A percentile compares a stretch with the other conserved stretches of the same genome.
Conservation (phyloP, 2,329 filamentous ascomycete genomes). For the Penicillium sp. region DNA sequence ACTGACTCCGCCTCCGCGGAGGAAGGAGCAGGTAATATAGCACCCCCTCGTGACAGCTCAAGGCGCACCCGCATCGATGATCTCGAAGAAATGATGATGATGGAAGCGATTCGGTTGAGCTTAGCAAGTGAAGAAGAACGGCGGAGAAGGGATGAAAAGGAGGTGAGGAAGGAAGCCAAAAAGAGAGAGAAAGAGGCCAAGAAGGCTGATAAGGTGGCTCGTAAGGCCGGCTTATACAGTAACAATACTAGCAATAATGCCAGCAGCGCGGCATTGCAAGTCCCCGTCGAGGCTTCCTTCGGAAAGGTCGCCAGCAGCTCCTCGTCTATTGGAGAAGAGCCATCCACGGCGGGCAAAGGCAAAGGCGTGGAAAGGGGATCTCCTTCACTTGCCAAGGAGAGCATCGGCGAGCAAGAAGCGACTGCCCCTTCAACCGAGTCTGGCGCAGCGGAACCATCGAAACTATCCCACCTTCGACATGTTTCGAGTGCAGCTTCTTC, state of each 20-base stretch:
- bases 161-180: slow-evolving; percentile 79
- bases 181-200: slow-evolving; percentile 83
- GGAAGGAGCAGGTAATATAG: slow-evolving; percentile 38
- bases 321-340: slow-evolving; percentile 44
- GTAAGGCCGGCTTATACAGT: slow-evolving; percentile 62
- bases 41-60: slow-evolving; percentile 55
- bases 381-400: slow-evolving; percentile 21
- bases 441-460: slow-evolving; percentile 55
- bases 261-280: slow-evolving; percentile 66
- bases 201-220: slow-evolving; percentile 70
- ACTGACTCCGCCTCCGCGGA: slow-evolving; percentile 41
- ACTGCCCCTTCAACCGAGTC: slow-evolving; percentile 39
- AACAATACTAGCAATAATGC: slow-evolving; percentile 65
- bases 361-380: slow-evolving; percentile 68
- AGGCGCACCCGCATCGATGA: slow-evolving; percentile 75
- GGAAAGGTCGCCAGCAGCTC: slow-evolving; percentile 43
- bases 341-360: slow-evolving; percentile 60
- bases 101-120: slow-evolving; percentile 90
- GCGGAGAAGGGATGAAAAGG: slow-evolving; percentile 82
- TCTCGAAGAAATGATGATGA: slow-evolving; percentile 97
- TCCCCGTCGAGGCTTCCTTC: slow-evolving; percentile 33
- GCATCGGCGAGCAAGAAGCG: slow-evolving; percentile 22
- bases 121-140: slow-evolving; percentile 92
- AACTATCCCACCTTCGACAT: slow-evolving; percentile 74
- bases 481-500: slow-evolving; percentile 87